Percentiles rank a stretch among this genome's conserved stretches.
Conservation (phyloP, 805 yeast species). For the Starmerella sirachaensis region DNA sequence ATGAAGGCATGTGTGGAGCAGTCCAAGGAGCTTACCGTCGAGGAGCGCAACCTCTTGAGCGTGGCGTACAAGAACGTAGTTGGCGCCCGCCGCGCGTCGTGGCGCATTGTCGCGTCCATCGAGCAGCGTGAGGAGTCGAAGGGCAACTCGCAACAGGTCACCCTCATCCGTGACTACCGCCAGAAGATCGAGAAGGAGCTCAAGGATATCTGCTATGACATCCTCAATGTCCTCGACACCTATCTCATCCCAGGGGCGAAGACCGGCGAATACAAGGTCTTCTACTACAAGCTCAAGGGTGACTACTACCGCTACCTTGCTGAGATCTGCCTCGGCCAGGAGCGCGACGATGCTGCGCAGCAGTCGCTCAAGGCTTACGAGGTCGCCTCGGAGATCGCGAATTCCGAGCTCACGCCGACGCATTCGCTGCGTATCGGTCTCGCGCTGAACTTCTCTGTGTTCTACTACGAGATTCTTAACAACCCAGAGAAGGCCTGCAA, state of each 20-base stretch:
- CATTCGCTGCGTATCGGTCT: slow-evolving; percentile 98
- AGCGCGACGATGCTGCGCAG: slow-evolving; percentile 89
- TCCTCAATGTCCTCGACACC: slow-evolving; percentile 72
- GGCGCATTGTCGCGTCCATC: slow-evolving; percentile 98
- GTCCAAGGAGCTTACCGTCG: slow-evolving; percentile 74
- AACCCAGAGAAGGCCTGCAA: slow-evolving; percentile 99
- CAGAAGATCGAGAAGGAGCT: slow-evolving; percentile 90
- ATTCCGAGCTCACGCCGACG: slow-evolving; percentile 95
- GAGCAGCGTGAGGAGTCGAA: slow-evolving; percentile 99
- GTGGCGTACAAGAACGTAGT: slow-evolving; percentile 97
- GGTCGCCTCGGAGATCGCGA: slow-evolving; percentile 95
- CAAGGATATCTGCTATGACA: slow-evolving; percentile 90
- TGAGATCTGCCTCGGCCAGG: slow-evolving; percentile 87
- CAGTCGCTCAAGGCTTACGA: slow-evolving; percentile 92
- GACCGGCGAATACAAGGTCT: slow-evolving; percentile 95
- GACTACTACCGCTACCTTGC: slow-evolving; percentile 99
- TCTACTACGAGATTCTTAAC: slow-evolving; percentile 95
- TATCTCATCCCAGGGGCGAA: slow-evolving; percentile 92
- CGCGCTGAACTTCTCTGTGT: slow-evolving; percentile 95
- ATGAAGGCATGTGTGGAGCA: slow-evolving; percentile 85
- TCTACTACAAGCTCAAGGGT: slow-evolving; percentile 99
- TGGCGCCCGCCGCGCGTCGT: slow-evolving; percentile 98
- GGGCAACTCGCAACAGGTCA: slow-evolving; percentile 81
- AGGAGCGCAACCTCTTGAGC: slow-evolving; percentile 92
- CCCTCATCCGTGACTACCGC: slow-evolving; percentile 88